Conservation (phyloP, 345 rosid species). For the Eucalyptus victrix region DNA sequence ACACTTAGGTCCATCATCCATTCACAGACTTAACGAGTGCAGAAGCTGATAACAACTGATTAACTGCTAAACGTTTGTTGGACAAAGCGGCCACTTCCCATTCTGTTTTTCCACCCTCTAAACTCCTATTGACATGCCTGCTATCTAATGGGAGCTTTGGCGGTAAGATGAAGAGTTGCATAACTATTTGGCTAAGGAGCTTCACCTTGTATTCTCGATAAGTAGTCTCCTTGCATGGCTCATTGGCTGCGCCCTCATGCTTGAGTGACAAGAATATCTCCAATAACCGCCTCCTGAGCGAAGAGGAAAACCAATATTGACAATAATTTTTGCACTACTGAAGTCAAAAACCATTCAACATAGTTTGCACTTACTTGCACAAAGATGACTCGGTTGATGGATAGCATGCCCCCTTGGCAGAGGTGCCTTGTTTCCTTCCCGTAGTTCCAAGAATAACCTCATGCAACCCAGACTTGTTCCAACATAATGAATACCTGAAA, state of each 20-base stretch:
- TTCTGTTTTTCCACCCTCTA: not conserved
- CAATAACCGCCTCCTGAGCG: conserved; percentile 43
- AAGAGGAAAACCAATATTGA: not conserved
- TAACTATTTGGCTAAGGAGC: not conserved
- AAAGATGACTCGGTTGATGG: conserved; percentile 72
- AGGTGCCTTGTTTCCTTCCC: conserved; percentile 93
- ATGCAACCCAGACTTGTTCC: conserved; percentile 84
- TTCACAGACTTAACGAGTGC: not conserved
- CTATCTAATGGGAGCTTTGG: not conserved
- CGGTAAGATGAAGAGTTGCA: not conserved
- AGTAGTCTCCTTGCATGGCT: conserved; percentile 10
- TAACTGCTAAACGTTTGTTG: not conserved
- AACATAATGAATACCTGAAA: conserved; percentile 72
- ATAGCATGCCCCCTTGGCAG: conserved; percentile 69
- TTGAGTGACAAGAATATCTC: conserved; percentile 31
- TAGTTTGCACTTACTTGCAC: conserved; percentile 64
- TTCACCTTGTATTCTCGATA: conserved; percentile 80
- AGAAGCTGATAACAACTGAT: not conserved
- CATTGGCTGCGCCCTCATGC: conserved; percentile 8
- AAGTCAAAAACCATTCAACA: not conserved
- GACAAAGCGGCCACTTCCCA: not conserved
- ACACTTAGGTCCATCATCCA: not conserved
- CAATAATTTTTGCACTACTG: not conserved
- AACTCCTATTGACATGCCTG: not conserved
- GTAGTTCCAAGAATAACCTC: conserved; percentile 93